These are phyloP conservation scores for Gyromitra esculenta DNA, from an alignment of 2,329 filamentous ascomycete genomes.

Conservation along the genomic window DNA sequence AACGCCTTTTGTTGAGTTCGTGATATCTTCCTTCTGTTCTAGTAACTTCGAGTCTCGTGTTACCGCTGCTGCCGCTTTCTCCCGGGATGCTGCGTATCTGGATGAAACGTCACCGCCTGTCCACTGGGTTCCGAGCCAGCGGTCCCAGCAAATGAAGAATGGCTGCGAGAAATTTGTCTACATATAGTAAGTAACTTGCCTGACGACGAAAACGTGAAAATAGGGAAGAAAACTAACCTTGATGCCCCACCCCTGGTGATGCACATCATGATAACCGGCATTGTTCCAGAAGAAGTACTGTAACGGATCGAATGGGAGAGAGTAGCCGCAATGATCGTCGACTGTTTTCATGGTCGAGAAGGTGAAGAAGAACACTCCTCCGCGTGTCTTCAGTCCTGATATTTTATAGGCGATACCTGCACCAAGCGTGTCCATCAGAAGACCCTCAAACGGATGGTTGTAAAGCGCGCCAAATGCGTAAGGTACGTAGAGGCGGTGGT, in stretches of 20 bases:
- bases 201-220: slow-evolving; percentile 60
- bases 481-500: slow-evolving; percentile 96
- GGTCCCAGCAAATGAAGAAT: slow-evolving; percentile 96
- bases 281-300: slow-evolving; percentile 95
- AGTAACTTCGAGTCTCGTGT: slow-evolving; percentile 8
- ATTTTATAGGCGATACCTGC: slow-evolving; percentile 84
- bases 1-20: neutral
- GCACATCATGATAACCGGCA: slow-evolving; percentile 94
- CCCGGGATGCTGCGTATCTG: slow-evolving; percentile 49
- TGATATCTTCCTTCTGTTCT: slow-evolving; percentile 31
- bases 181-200: slow-evolving; percentile 28
- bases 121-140: slow-evolving; percentile 82
- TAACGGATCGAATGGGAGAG: slow-evolving; percentile 93
- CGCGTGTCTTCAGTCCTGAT: slow-evolving; percentile 81
- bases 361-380: slow-evolving; percentile 89
- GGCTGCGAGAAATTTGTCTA: slow-evolving; percentile 85
- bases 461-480: slow-evolving; percentile 97
- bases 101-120: slow-evolving; percentile 66
- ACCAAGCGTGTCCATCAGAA: slow-evolving; percentile 89
- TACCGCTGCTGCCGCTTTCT: slow-evolving; percentile 41
- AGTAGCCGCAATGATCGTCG: slow-evolving; percentile 96
- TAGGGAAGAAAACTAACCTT: slow-evolving; percentile 70
- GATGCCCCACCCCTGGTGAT: slow-evolving; percentile 99
- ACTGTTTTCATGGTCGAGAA: slow-evolving; percentile 94
- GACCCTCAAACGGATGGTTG: slow-evolving; percentile 94